phyloP scores from a whole-genome alignment of 2,329 filamentous ascomycete genomes.

The Dactylonectria macrodidyma region DNA sequence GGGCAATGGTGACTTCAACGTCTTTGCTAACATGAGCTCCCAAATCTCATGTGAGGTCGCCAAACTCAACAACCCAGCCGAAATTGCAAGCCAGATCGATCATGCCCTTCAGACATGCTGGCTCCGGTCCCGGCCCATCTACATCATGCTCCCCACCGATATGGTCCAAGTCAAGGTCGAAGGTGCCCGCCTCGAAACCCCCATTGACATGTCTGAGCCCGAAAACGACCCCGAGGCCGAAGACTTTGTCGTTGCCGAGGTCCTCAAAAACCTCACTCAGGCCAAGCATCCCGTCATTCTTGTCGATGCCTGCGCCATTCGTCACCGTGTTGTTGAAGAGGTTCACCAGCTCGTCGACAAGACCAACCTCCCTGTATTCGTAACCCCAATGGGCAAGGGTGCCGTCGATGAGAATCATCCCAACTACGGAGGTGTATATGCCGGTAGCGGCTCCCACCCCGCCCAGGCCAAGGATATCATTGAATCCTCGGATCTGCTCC shows the following conservation, averaged over 20 bases:
- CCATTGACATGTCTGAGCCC: slow-evolving; percentile 76
- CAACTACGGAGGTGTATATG: slow-evolving; percentile 89
- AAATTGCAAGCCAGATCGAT: slow-evolving; percentile 84
- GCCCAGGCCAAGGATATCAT: slow-evolving; percentile 74
- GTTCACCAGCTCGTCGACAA: slow-evolving; percentile 81
- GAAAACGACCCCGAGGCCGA: slow-evolving; percentile 80
- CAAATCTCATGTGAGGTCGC: slow-evolving; percentile 80
- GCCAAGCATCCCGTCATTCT: slow-evolving; percentile 85
- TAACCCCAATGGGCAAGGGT: slow-evolving; percentile 92
- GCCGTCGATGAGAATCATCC: slow-evolving; percentile 82
- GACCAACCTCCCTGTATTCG: slow-evolving; percentile 84
- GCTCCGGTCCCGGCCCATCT: slow-evolving; percentile 82
- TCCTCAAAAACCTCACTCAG: slow-evolving; percentile 79
- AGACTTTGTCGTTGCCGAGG: slow-evolving; percentile 85
- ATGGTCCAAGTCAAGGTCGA: slow-evolving; percentile 84
- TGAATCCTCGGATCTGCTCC: slow-evolving; percentile 79
- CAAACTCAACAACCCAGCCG: slow-evolving; percentile 77
- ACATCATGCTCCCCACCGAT: slow-evolving; percentile 87
- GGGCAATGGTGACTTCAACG: slow-evolving; percentile 84
- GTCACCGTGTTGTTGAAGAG: slow-evolving; percentile 81
- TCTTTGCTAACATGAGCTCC: slow-evolving; percentile 84
- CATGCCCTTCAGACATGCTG: slow-evolving; percentile 82
- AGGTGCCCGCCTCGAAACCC: slow-evolving; percentile 78
- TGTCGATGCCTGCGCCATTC: slow-evolving; percentile 86
- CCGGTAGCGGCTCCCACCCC: slow-evolving; percentile 80